Conservation (phyloP, 2,329 filamentous ascomycete genomes). For the Penicillium sp. region DNA sequence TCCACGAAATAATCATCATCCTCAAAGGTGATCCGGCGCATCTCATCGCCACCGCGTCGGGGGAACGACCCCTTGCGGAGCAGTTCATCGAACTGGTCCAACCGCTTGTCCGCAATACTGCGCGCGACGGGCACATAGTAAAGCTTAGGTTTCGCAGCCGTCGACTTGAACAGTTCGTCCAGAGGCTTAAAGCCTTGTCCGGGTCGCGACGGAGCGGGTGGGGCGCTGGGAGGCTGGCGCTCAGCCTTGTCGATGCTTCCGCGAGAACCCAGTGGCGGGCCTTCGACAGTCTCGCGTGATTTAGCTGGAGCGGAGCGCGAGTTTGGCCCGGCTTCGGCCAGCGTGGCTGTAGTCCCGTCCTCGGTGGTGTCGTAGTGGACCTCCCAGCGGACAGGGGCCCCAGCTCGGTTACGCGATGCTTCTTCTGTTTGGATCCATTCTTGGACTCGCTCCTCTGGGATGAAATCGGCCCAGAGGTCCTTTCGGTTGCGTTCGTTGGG, state of each 20-base stretch:
- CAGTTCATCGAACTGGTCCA: constrained; percentile 61
- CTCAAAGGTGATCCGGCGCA: constrained; percentile 76
- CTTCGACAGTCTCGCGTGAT: constrained; percentile 31
- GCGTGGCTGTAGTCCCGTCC: constrained; percentile 60
- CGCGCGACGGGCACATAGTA: constrained; percentile 70
- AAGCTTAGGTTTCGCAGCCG: constrained; percentile 65
- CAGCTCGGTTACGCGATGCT: constrained; percentile 48
- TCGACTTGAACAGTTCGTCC: constrained; percentile 64
- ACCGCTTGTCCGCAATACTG: constrained; percentile 66
- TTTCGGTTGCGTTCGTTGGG: constrained; percentile 85
- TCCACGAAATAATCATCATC: constrained; percentile 69
- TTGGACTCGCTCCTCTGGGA: constrained; percentile 73
- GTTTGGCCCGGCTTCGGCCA: constrained; percentile 54
- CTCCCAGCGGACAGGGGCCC: constrained; percentile 66
- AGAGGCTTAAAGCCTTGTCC: constrained; percentile 59
- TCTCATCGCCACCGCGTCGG: constrained; percentile 54
- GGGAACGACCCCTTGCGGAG: constrained; percentile 43
- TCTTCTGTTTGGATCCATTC: constrained; percentile 77
- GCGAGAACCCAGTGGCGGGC: constrained; percentile 34
- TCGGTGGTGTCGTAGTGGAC: constrained; percentile 68
- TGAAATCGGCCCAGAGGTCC: constrained; percentile 84
- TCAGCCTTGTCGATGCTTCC: constrained; percentile 25
- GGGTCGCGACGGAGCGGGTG: constrained; percentile 25
- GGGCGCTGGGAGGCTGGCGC: constrained; percentile 31
- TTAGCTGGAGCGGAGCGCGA: constrained; percentile 29